phyloP scores from a whole-genome alignment of 495 filamentous ascomycete genomes.

The Lepidopterella palustris region DNA sequence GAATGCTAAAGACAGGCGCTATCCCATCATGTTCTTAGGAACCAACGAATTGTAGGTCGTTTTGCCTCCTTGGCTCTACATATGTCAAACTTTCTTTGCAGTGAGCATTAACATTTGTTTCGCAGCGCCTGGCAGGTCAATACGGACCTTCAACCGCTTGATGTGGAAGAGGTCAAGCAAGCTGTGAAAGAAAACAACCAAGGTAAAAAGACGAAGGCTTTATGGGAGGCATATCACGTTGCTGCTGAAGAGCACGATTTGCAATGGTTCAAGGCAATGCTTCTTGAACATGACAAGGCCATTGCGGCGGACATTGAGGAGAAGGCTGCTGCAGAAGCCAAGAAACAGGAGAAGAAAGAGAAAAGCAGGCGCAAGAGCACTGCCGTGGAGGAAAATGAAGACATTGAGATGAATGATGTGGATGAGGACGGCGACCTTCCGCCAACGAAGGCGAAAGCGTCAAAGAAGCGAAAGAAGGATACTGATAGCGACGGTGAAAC shows the following conservation, averaged over 20 bases:
- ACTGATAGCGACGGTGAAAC: slow-evolving; percentile 56
- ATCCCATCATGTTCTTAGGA: slow-evolving; percentile 85
- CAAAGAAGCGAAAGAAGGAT: slow-evolving; percentile 64
- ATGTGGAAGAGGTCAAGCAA: slow-evolving; percentile 58
- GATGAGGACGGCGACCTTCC: slow-evolving; percentile 42
- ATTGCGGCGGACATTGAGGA: slow-evolving; percentile 52
- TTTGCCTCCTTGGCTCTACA: neutral
- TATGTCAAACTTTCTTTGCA: neutral
- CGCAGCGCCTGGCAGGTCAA: slow-evolving; percentile 79
- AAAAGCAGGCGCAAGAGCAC: slow-evolving; percentile 45
- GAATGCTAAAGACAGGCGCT: slow-evolving; percentile 73
- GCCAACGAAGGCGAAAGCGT: slow-evolving; percentile 52
- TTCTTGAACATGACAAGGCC: slow-evolving; percentile 54
- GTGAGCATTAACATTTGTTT: neutral
- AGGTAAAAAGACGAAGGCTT: slow-evolving; percentile 58
- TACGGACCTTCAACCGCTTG: slow-evolving; percentile 65
- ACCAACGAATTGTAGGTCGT: slow-evolving; percentile 90
- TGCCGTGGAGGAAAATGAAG: slow-evolving; percentile 45
- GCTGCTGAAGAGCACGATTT: slow-evolving; percentile 66
- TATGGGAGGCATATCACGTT: slow-evolving; percentile 66
- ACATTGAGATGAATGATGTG: slow-evolving; percentile 72
- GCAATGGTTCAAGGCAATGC: slow-evolving; percentile 67
- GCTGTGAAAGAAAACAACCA: slow-evolving; percentile 51
- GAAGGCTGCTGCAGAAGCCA: slow-evolving; percentile 39
- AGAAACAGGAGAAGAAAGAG: slow-evolving; percentile 54